Conservation (phyloP, 202 grass and related monocot species). For the Bolboschoenoplectus hybrid region DNA sequence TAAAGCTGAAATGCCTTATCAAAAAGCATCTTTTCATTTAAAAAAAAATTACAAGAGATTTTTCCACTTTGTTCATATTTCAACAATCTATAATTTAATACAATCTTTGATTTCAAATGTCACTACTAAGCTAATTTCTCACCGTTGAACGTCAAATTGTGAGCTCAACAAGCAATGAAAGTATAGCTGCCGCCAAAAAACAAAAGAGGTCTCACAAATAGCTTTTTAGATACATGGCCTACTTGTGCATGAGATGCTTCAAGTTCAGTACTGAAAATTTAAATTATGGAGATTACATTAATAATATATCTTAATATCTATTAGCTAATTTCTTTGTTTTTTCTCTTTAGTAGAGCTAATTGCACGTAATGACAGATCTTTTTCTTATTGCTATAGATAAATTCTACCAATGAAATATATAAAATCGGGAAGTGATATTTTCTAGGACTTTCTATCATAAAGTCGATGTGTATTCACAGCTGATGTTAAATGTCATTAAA, state of each 20-base stretch:
- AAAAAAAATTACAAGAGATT: slow-evolving; percentile 3
- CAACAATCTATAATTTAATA: slow-evolving; percentile 30
- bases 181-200: not conserved
- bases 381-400: not conserved
- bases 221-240: slow-evolving; percentile 17
- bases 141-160: slow-evolving; percentile 15
- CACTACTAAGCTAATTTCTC: slow-evolving; percentile 6
- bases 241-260: slow-evolving; percentile 8
- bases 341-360: too few relatives aligned
- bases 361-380: not conserved
- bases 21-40: slow-evolving; percentile 23
- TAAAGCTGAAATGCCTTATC: slow-evolving; percentile 13
- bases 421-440: not conserved
- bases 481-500: not conserved
- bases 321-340: not conserved
- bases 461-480: not conserved
- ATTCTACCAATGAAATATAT: not conserved
- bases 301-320: not conserved
- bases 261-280: slow-evolving; percentile 7
- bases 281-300: slow-evolving; percentile 10
- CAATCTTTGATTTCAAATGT: slow-evolving; percentile 2
- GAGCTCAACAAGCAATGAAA: not conserved
- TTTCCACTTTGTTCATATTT: slow-evolving; percentile 12
- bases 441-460: not conserved
- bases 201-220: slow-evolving; percentile 15